Base-by-base conservation (phyloP, 2,329 filamentous ascomycete genomes). In the Mycogone perniciosa region DNA sequence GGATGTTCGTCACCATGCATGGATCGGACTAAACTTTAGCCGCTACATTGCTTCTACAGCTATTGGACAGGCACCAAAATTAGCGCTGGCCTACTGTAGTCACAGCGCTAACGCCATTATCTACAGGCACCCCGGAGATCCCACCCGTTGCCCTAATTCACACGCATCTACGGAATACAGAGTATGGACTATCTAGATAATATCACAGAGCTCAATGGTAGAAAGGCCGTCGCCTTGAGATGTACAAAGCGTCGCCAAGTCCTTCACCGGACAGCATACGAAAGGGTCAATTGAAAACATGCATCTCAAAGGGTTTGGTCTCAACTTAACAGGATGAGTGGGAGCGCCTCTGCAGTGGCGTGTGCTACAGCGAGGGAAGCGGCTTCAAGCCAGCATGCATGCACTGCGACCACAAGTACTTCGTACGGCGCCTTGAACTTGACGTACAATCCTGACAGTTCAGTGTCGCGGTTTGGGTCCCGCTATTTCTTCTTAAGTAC, bases 391-490 rank as follows among this genome's bases (percentile, higher is more conserved):
- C 38, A 3, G 40, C 46, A n/a, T n/a, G n/a, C n/a, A n/a, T n/a
- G n/a, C n/a, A 6, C 40, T 51, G 8, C 46, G 57, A 11, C 57
- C 57, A 2, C 13, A 56, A 58, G 27, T 59, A n/a, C n/a, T n/a
- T n/a, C n/a, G n/a, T n/a, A 59, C 38, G 56, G 58, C 6, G 58
- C 57, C 8, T 34, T 60, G 10, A 54, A 58, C 40, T 44, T 60
- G 7, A 52, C 54, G 49, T 40, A 51, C 31, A 50, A 41, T 31
- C 48, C 56, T 5, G 56, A 58, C 11, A 56, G 58, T 7, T 56
- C 56, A 9, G 53, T 57, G 1, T 51, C 53, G 8, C 51, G 57
- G 6, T 59, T 59, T 30, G 57, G 58, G 2, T 59, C 56, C 2
- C 56, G 54, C 40, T 60, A 50, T 30, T 53, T 59, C 30, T 31